These are phyloP conservation scores for Dimocarpus longan DNA, from an alignment of 345 rosid species.

Conservation along the genomic window DNA sequence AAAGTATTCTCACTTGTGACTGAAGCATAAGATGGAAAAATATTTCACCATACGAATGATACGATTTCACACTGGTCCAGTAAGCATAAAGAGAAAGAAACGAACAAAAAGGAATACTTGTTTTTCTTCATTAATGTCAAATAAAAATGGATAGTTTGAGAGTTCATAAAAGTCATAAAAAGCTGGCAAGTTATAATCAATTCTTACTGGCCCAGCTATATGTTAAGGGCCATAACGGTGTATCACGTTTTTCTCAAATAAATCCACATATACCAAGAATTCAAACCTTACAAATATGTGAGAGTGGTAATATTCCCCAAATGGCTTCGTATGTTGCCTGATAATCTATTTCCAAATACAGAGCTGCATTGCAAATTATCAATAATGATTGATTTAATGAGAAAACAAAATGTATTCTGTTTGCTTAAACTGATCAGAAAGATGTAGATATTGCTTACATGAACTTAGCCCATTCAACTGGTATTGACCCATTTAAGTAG, in stretches of 20 bases:
- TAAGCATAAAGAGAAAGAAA: not conserved
- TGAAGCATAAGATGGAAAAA: not conserved
- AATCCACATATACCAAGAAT: not conserved
- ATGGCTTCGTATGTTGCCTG: slow-evolving; percentile 43
- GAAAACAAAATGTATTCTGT: not conserved
- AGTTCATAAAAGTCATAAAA: not conserved
- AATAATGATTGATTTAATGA: not conserved
- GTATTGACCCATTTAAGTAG: slow-evolving; percentile 58
- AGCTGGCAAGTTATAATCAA: not conserved
- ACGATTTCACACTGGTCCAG: not conserved
- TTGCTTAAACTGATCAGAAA: not conserved
- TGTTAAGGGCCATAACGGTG: not conserved
- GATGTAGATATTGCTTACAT: slow-evolving; percentile 41
- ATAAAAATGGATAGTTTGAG: not conserved
- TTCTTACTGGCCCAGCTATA: not conserved
- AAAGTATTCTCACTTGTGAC: not conserved
- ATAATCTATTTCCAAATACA: slow-evolving; percentile 42
- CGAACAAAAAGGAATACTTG: not conserved
- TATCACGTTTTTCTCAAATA: slow-evolving; percentile 1
- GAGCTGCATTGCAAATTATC: slow-evolving; percentile 32
- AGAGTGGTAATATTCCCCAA: slow-evolving; percentile 47
- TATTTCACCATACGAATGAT: not conserved
- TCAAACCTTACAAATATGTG: slow-evolving; percentile 38
- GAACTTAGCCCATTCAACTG: slow-evolving; percentile 56
- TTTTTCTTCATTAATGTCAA: no score